Evolutionary conservation across 2,329 filamentous ascomycete genomes (phyloP).

Genomic region (Dryadomyces sulphureus): DNA sequence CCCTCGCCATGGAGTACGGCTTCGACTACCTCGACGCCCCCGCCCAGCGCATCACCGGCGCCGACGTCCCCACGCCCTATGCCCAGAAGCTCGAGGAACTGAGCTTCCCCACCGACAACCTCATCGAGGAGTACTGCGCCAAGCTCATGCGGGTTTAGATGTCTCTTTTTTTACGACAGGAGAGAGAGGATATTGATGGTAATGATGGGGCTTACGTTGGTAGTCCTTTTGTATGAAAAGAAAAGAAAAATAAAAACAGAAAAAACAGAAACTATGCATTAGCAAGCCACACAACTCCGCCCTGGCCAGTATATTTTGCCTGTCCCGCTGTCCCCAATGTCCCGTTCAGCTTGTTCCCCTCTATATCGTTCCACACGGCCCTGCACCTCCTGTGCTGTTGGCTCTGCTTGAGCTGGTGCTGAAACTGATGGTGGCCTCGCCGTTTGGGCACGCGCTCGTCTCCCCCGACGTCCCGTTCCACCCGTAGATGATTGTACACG

Average conservation of each 20-base stretch:
- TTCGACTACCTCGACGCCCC: conserved; percentile 97
- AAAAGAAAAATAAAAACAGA: no score
- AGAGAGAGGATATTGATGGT: no score
- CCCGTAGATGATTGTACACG: conserved; percentile 8
- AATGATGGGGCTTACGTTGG: no score
- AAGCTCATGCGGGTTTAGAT: conserved; percentile 62
- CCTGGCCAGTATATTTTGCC: no score
- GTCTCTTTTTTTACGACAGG: not conserved
- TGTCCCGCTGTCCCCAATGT: no score
- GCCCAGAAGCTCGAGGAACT: conserved; percentile 86
- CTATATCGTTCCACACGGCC: conserved; percentile 5
- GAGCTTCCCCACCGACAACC: conserved; percentile 78
- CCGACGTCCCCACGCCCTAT: conserved; percentile 94
- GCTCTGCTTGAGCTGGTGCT: not conserved
- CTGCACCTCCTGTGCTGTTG: conserved; percentile 6
- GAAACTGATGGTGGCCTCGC: conserved; percentile 5
- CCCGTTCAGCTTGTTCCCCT: not conserved
- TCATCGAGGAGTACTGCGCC: conserved; percentile 77
- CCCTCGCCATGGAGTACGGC: conserved; percentile 89
- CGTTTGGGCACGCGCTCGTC: conserved; percentile 4
- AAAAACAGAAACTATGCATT: not conserved
- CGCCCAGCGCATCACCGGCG: conserved; percentile 85
- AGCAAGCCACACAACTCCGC: not conserved
- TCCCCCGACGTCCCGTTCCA: conserved; percentile 4
- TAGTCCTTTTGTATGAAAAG: no score